Evolutionary conservation across 352 stramenopile genomes (phyloP).

Genomic region (Globisporangium apiculatum): DNA sequence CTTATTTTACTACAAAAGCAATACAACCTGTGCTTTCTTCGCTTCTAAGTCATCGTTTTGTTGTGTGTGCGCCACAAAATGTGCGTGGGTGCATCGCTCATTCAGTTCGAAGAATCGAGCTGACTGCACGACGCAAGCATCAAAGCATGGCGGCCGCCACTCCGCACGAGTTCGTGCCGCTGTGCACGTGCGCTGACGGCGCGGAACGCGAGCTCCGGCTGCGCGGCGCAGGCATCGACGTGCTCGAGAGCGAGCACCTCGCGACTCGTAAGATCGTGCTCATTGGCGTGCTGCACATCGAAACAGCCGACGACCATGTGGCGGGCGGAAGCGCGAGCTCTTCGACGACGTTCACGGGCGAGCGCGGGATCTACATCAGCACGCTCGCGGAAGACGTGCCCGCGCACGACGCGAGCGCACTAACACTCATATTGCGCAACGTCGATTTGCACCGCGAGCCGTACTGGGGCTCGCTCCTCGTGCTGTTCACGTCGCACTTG

Average conservation of each 20-base stretch:
- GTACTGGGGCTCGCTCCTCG: constrained; percentile 56
- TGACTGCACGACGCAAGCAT: background rate
- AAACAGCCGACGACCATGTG: constrained; percentile 11
- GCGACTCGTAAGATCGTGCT: constrained; percentile 44
- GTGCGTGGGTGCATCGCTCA: background rate
- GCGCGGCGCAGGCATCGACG: constrained; percentile 30
- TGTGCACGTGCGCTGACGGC: constrained; percentile 35
- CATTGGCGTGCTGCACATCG: constrained; percentile 39
- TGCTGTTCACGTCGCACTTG: constrained; percentile 54
- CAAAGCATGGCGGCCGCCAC: background rate
- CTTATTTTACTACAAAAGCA: too few relatives aligned
- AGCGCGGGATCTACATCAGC: constrained; percentile 53
- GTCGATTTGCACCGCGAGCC: constrained; percentile 45
- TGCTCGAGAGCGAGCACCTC: constrained; percentile 43
- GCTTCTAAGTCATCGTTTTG: too few relatives aligned
- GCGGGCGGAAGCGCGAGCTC: background rate
- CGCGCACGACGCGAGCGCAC: constrained; percentile 41
- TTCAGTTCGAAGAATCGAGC: background rate
- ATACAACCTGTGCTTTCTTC: too few relatives aligned
- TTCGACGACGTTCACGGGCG: constrained; percentile 6
- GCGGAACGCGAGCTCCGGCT: constrained; percentile 27
- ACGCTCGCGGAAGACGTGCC: constrained; percentile 28
- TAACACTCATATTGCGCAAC: constrained; percentile 41
- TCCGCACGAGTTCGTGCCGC: constrained; percentile 30
- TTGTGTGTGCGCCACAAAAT: background rate